A percentile compares a stretch with the other conserved stretches of the same genome.
Conservation (phyloP, 208 protist species). For the Herpetomonas tarakana region DNA sequence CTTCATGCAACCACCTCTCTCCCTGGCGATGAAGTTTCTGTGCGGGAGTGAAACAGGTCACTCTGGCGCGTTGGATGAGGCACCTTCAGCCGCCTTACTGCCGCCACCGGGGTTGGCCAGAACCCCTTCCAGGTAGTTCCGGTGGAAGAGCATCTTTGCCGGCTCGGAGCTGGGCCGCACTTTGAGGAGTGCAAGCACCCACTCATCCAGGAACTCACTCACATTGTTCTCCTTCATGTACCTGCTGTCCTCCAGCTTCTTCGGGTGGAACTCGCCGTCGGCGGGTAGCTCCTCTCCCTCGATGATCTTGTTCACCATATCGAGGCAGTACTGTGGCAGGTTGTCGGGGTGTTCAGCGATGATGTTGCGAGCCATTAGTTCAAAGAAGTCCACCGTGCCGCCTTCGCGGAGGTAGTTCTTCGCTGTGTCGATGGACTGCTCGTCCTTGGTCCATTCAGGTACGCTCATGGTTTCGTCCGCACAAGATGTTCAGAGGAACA, state of each 20-base stretch:
- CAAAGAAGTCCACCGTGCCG: slow-evolving; percentile 86
- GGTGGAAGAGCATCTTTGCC: slow-evolving; percentile 81
- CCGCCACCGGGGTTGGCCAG: too few species aligned
- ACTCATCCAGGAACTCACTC: slow-evolving; percentile 85
- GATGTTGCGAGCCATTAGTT: slow-evolving; percentile 76
- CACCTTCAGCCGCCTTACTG: too few species aligned
- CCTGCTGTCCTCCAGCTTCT: slow-evolving; percentile 61
- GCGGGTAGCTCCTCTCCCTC: slow-evolving; percentile 46
- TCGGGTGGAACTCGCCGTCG: slow-evolving; percentile 50
- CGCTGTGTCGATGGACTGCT: slow-evolving; percentile 79
- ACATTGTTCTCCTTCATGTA: slow-evolving; percentile 79
- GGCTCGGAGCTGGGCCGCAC: slow-evolving; percentile 55
- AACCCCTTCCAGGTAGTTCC: slow-evolving; percentile 62
- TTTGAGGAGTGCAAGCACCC: slow-evolving; percentile 81
- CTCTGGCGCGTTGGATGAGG: too few species aligned
- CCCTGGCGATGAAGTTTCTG: too few species aligned
- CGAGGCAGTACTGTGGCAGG: slow-evolving; percentile 41
- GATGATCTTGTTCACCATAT: slow-evolving; percentile 63
- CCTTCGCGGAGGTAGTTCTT: slow-evolving; percentile 85
- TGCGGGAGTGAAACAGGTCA: too few species aligned
- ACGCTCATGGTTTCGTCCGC: slow-evolving; percentile 27
- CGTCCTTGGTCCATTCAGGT: slow-evolving; percentile 80
- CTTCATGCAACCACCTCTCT: too few species aligned
- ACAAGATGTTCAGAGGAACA: slow-evolving; percentile 12
- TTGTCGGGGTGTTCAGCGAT: slow-evolving; percentile 65